phyloP scores from a whole-genome alignment of 257 asterid species.

The Apocynum venetum region DNA sequence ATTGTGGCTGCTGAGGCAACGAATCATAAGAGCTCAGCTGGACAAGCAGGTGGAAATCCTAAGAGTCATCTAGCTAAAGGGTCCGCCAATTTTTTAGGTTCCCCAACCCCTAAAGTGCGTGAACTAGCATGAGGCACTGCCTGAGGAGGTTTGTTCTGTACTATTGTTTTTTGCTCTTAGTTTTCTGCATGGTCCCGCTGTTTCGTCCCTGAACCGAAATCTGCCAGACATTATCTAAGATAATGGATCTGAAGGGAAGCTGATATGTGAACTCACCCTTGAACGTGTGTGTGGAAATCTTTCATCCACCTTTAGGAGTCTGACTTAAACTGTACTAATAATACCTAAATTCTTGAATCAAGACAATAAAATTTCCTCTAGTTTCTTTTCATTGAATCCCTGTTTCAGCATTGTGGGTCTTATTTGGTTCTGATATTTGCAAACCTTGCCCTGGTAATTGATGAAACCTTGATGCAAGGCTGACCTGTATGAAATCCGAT shows the following conservation, averaged over 20 bases:
- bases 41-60: conserved; percentile 56
- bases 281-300: background rate
- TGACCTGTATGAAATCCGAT: background rate
- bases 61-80: conserved; percentile 65
- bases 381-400: background rate
- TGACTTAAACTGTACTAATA: background rate
- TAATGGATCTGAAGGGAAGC: background rate
- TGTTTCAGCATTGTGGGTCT: background rate
- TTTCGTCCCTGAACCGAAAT: background rate
- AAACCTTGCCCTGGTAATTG: background rate
- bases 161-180: background rate
- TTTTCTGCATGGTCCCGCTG: background rate
- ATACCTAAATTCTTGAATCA: background rate
- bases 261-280: background rate
- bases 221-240: background rate
- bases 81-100: conserved; percentile 45
- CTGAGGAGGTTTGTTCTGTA: conserved; percentile 7
- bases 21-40: conserved; percentile 46
- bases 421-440: background rate
- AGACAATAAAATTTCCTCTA: background rate
- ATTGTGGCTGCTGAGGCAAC: conserved; percentile 32
- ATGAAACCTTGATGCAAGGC: background rate
- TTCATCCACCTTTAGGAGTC: background rate
- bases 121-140: conserved; percentile 47
- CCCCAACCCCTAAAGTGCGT: conserved; percentile 57